Conservation (phyloP, 805 yeast species). For the Middelhovenomyces tepae region DNA sequence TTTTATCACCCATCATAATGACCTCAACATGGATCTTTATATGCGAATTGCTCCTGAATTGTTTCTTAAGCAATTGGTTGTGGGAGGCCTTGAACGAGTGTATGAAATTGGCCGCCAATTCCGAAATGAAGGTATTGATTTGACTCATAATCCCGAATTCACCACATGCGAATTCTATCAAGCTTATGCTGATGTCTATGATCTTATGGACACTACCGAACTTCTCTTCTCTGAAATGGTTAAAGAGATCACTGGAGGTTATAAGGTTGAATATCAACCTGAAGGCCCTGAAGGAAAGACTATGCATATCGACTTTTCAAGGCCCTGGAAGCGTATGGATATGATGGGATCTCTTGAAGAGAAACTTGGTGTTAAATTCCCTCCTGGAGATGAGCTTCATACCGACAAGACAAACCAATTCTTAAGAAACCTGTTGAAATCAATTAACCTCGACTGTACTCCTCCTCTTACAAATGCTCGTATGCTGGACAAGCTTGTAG, state of each 20-base stretch:
- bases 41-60: slow-evolving; percentile 99
- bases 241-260: slow-evolving; percentile 85
- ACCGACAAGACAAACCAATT: slow-evolving; percentile 89
- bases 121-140: slow-evolving; percentile 97
- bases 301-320: slow-evolving; percentile 72
- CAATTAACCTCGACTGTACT: slow-evolving; percentile 78
- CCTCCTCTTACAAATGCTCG: slow-evolving; percentile 95
- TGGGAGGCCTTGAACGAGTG: slow-evolving; percentile 97
- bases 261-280: slow-evolving; percentile 82
- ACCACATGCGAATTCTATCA: slow-evolving; percentile 98
- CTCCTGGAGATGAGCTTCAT: slow-evolving; percentile 90
- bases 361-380: slow-evolving; percentile 78
- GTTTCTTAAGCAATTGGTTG: slow-evolving; percentile 91
- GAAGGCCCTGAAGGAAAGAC: slow-evolving; percentile 78
- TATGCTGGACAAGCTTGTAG: slow-evolving; percentile 96
- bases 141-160: slow-evolving; percentile 98
- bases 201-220: slow-evolving; percentile 86
- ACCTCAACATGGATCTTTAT: slow-evolving; percentile 89
- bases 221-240: slow-evolving; percentile 94
- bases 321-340: slow-evolving; percentile 98
- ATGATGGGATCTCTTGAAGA: slow-evolving; percentile 96
- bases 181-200: slow-evolving; percentile 96
- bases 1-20: slow-evolving; percentile 93
- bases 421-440: slow-evolving; percentile 68
- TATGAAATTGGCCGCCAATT: slow-evolving; percentile 98